phyloP scores from a whole-genome alignment of 2,329 filamentous ascomycete genomes.

The Aspergillus arachidicola region DNA sequence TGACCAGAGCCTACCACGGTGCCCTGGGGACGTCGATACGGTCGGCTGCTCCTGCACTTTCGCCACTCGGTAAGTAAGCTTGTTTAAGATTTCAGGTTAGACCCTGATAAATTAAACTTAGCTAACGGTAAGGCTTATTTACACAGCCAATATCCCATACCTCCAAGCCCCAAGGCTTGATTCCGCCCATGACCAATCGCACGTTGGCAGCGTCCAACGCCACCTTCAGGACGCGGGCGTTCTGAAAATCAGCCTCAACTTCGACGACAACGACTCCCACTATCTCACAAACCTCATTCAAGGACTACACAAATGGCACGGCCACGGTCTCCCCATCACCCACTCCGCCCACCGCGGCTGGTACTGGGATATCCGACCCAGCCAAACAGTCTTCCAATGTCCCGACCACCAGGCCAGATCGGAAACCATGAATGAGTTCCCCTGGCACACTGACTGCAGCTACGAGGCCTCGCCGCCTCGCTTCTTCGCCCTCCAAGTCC shows the following conservation, averaged over 20 bases:
- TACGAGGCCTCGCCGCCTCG: conserved; percentile 43
- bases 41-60: neutral
- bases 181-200: neutral
- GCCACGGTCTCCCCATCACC: conserved; percentile 43
- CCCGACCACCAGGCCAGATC: conserved; percentile 40
- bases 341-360: conserved; percentile 47
- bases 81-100: neutral
- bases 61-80: neutral
- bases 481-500: conserved; percentile 48
- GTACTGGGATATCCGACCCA: conserved; percentile 50
- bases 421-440: conserved; percentile 48
- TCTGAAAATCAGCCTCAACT: conserved; percentile 40
- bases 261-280: conserved; percentile 34
- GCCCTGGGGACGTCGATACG: neutral
- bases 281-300: conserved; percentile 40
- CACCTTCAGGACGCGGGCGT: conserved; percentile 28
- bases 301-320: conserved; percentile 36
- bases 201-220: neutral
- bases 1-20: neutral
- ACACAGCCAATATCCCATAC: neutral
- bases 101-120: neutral
- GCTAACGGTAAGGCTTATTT: neutral
- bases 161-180: neutral
- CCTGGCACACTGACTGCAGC: conserved; percentile 51
- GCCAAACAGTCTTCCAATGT: conserved; percentile 30